Percentiles rank a stretch among this genome's conserved stretches.
These are phyloP conservation scores for Astragalus glycyphyllos DNA, from an alignment of 306 rosid genomes.

Conservation along the genomic window DNA sequence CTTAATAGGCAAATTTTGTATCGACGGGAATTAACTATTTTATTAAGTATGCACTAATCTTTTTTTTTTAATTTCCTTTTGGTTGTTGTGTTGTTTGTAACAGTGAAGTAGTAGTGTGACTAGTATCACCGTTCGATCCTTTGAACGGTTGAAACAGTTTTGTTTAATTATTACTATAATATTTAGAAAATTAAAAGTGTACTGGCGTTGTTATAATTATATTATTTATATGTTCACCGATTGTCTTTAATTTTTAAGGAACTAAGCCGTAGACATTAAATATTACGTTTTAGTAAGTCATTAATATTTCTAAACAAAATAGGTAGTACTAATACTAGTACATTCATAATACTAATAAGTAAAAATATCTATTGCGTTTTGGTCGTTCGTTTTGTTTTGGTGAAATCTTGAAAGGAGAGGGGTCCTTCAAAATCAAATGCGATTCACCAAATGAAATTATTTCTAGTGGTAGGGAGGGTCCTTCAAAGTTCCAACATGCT, in stretches of 20 bases:
- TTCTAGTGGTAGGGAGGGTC: not conserved
- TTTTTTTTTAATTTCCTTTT: not conserved
- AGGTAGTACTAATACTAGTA: too few relatives aligned
- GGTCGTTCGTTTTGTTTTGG: not conserved
- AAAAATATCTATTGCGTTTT: not conserved
- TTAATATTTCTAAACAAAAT: not conserved
- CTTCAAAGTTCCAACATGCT: not conserved
- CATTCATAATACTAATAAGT: not conserved
- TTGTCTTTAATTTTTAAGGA: too few relatives aligned
- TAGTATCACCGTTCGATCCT: not conserved
- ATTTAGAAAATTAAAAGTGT: not conserved
- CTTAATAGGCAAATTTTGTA: conserved; percentile 57
- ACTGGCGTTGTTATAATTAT: too few relatives aligned
- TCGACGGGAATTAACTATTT: conserved; percentile 47
- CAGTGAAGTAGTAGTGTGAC: not conserved
- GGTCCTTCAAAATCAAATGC: conserved; percentile 4
- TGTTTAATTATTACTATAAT: not conserved
- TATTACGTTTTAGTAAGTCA: not conserved
- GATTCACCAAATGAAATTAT: not conserved
- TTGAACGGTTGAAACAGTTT: conserved; percentile 3
- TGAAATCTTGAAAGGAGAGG: not conserved
- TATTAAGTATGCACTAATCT: conserved; percentile 13
- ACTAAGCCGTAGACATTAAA: too few relatives aligned
- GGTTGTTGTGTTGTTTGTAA: conserved; percentile 9
- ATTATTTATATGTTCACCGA: too few relatives aligned